Percentiles rank a stretch among this genome's conserved stretches.
Evolutionary conservation across 331 rosid species (phyloP).

Genomic region (Arachis monticola): DNA sequence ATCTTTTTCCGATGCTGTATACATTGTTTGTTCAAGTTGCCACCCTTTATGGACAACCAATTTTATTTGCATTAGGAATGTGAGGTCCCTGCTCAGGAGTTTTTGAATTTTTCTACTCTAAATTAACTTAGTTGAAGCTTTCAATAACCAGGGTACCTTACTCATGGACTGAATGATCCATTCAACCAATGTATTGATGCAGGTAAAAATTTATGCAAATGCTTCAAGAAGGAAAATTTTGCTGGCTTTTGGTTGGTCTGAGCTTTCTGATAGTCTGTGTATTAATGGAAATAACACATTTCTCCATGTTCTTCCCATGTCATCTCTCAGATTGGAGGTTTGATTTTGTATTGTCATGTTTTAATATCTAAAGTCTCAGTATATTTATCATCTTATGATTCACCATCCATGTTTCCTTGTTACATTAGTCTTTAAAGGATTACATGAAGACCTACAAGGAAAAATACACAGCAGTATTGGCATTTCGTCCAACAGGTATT

Average conservation of each 20-base stretch:
- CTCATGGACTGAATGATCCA: slow-evolving; percentile 8
- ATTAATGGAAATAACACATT: slow-evolving; percentile 52
- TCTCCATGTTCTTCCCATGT: slow-evolving; percentile 63
- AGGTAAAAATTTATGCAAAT: slow-evolving; percentile 57
- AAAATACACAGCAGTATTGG: slow-evolving; percentile 51
- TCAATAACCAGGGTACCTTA: slow-evolving; percentile 7
- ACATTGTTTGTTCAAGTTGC: slow-evolving; percentile 28
- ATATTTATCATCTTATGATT: slow-evolving; percentile 5
- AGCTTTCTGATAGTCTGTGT: slow-evolving; percentile 51
- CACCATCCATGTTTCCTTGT: slow-evolving; percentile 21
- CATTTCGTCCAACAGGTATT: slow-evolving; percentile 66
- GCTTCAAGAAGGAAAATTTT: slow-evolving; percentile 59
- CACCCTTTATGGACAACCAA: slow-evolving; percentile 10
- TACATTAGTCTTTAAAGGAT: slow-evolving; percentile 48
- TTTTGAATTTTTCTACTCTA: slow-evolving; percentile 27
- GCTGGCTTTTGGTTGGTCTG: slow-evolving; percentile 54
- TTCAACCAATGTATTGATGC: slow-evolving; percentile 15
- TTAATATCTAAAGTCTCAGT: slow-evolving; percentile 21
- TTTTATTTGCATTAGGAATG: slow-evolving; percentile 23
- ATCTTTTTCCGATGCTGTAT: slow-evolving; percentile 13
- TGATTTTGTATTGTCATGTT: slow-evolving; percentile 18
- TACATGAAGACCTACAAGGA: slow-evolving; percentile 58
- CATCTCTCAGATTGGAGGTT: slow-evolving; percentile 59
- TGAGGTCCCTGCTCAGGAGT: slow-evolving; percentile 17
- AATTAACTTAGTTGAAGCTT: slow-evolving; percentile 17